phyloP scores from a whole-genome alignment of 179 eudicot genomes.

The Actinidia chinensis region DNA sequence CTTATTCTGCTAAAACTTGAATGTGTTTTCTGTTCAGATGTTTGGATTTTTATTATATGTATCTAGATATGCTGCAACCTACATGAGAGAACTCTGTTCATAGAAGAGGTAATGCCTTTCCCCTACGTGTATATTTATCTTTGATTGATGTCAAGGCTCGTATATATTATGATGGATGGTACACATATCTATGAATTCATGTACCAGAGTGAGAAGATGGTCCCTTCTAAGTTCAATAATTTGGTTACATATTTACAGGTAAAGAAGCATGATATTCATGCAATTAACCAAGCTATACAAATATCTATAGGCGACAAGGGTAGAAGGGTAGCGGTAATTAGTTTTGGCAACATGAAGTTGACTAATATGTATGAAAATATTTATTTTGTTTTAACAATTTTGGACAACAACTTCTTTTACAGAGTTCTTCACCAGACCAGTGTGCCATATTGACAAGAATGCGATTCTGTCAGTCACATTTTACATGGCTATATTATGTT shows the following conservation, averaged over 20 bases:
- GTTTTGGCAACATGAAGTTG: background rate
- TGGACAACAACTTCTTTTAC: background rate
- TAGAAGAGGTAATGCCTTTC: slow-evolving; percentile 59
- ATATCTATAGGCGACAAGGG: background rate
- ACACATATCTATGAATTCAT: background rate
- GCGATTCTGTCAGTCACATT: background rate
- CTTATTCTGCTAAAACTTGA: background rate
- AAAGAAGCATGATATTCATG: background rate
- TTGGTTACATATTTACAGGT: background rate
- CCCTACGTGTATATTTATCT: background rate
- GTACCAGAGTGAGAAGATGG: background rate
- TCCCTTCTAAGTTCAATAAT: background rate
- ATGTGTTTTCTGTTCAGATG: slow-evolving; percentile 19
- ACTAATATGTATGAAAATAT: background rate
- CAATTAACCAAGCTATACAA: background rate
- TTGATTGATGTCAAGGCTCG: background rate
- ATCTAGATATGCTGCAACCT: slow-evolving; percentile 49
- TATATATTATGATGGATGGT: background rate
- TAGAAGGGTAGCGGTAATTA: background rate
- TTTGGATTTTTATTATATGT: slow-evolving; percentile 65
- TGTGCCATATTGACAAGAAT: background rate
- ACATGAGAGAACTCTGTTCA: slow-evolving; percentile 46
- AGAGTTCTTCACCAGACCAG: background rate
- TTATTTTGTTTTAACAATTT: background rate
- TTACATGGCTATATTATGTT: background rate